phyloP scores from a whole-genome alignment of 1,284 basidiomycete species.

The Takashimella tepidaria region DNA sequence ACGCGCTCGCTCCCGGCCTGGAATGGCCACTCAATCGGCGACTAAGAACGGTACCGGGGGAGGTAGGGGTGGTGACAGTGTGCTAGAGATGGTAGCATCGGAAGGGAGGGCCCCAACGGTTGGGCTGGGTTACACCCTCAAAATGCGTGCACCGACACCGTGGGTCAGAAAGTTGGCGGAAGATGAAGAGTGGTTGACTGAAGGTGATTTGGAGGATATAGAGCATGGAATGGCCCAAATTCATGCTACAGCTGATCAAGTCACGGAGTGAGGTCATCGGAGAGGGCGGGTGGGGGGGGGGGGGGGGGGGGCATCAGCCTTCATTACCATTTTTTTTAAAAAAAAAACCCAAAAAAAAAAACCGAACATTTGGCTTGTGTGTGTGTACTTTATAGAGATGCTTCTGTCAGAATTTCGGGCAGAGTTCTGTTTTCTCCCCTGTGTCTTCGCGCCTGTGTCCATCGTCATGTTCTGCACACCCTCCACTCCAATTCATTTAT shows the following conservation, averaged over 20 bases:
- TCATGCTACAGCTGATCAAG: no score
- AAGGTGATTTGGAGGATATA: neutral
- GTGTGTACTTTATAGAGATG: no score
- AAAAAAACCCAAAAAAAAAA: no score
- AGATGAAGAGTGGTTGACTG: neutral
- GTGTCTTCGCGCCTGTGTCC: no score
- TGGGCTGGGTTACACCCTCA: neutral
- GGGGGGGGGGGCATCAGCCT: no score
- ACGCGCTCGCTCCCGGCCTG: neutral
- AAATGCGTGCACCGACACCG: neutral
- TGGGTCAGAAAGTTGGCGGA: neutral
- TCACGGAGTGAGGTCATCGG: no score
- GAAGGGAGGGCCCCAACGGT: neutral
- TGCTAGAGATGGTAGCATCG: neutral
- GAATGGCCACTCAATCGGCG: neutral
- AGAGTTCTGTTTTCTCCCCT: no score
- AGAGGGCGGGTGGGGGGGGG: no score
- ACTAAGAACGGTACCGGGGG: neutral
- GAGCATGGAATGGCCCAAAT: neutral
- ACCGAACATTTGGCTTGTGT: no score
- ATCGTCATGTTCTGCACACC: neutral
- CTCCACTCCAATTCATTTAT: neutral
- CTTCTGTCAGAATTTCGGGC: no score
- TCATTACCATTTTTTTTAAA: no score
- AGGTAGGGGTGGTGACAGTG: neutral